A percentile compares a stretch with the other conserved stretches of the same genome.
Conservation (phyloP, 805 yeast genomes). For the Candida sanyiensis region DNA sequence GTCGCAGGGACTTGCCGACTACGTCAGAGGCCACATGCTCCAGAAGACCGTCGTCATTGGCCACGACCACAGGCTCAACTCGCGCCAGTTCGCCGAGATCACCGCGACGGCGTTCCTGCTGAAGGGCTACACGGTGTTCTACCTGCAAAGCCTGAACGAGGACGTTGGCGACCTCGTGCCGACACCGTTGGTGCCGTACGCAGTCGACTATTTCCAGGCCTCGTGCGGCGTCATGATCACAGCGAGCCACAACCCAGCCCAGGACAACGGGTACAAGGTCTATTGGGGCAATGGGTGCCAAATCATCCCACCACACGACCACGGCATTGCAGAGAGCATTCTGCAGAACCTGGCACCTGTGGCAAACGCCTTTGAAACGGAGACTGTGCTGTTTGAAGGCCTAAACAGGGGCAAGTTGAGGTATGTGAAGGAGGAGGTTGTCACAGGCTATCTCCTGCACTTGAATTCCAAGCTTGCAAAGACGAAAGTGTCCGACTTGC, state of each 20-base stretch:
- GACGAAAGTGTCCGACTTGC: slow-evolving; percentile 25
- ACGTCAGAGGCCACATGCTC: slow-evolving; percentile 31
- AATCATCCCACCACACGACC: slow-evolving; percentile 88
- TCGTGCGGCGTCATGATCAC: slow-evolving; percentile 89
- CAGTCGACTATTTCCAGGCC: slow-evolving; percentile 57
- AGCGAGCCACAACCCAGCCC: slow-evolving; percentile 81
- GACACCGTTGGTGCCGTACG: slow-evolving; percentile 91
- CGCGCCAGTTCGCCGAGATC: slow-evolving; percentile 71
- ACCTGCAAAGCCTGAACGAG: slow-evolving; percentile 35
- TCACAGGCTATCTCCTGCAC: slow-evolving; percentile 35
- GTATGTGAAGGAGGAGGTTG: slow-evolving; percentile 38
- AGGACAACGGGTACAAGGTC: slow-evolving; percentile 91
- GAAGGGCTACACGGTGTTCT: slow-evolving; percentile 66
- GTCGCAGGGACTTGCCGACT: slow-evolving; percentile 70
- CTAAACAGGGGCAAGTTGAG: slow-evolving; percentile 27
- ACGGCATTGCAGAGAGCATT: slow-evolving; percentile 61
- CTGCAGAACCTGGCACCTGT: slow-evolving; percentile 57
- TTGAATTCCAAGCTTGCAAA: slow-evolving; percentile 31
- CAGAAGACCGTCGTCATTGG: slow-evolving; percentile 64
- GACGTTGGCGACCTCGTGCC: slow-evolving; percentile 43
- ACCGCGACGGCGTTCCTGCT: slow-evolving; percentile 69
- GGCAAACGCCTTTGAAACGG: slow-evolving; percentile 44
- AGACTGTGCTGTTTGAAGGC: slow-evolving; percentile 31
- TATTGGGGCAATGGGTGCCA: slow-evolving; percentile 94
- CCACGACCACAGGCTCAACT: slow-evolving; percentile 85